Evolutionary conservation across 208 protist species (phyloP).

Genomic region (Crithidia brevicula): DNA sequence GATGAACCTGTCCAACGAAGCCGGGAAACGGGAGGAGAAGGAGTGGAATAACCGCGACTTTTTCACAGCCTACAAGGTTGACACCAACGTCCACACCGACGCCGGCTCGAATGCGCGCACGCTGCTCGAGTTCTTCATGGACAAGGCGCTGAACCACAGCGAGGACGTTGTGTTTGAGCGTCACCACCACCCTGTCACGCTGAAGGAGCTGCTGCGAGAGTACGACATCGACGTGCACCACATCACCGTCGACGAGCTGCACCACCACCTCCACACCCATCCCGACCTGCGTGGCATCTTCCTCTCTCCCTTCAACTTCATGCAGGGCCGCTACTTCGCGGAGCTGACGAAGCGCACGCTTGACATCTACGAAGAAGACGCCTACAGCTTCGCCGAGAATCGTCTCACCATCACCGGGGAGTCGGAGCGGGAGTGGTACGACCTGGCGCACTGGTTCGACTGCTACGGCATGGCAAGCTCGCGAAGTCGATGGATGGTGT

Average conservation of each 20-base stretch:
- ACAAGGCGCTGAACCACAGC: conserved; percentile 88
- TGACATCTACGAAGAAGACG: conserved; percentile 82
- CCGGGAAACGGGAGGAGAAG: conserved; percentile 78
- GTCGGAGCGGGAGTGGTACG: conserved; percentile 93
- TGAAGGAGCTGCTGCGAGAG: conserved; percentile 74
- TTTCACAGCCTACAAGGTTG: conserved; percentile 91
- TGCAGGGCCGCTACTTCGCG: conserved; percentile 94
- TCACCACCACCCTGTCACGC: conserved; percentile 77
- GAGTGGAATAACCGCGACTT: conserved; percentile 92
- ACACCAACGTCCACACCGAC: conserved; percentile 92
- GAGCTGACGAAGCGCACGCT: conserved; percentile 90
- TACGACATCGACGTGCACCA: conserved; percentile 77
- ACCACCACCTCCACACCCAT: conserved; percentile 79
- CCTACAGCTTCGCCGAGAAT: conserved; percentile 88
- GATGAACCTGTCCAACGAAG: conserved; percentile 91
- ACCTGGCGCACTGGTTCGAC: conserved; percentile 96
- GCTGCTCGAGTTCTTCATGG: conserved; percentile 90
- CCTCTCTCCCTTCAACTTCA: conserved; percentile 86
- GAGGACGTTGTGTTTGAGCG: conserved; percentile 91
- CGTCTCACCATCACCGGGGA: conserved; percentile 81
- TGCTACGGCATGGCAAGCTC: conserved; percentile 95
- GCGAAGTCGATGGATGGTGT: conserved; percentile 97
- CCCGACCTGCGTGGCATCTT: conserved; percentile 75
- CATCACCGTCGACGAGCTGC: conserved; percentile 89
- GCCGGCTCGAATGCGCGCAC: conserved; percentile 87